A percentile compares a stretch with the other conserved stretches of the same genome.
Conservation (phyloP, 202 grass and related monocot genomes). For the Bolboschoenoplectus hybrid region DNA sequence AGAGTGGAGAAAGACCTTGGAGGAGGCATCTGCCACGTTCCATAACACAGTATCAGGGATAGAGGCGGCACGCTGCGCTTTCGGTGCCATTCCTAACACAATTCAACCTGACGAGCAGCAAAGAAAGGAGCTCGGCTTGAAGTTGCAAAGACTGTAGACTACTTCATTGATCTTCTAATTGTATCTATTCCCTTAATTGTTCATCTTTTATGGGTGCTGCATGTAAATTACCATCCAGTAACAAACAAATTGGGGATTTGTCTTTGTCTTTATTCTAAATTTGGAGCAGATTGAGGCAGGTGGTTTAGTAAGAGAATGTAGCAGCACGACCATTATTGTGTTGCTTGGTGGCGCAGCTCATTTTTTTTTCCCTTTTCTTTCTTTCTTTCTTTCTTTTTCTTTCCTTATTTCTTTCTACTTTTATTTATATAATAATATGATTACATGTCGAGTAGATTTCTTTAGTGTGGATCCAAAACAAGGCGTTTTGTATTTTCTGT, state of each 20-base stretch:
- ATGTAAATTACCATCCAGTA: slow-evolving; percentile 26
- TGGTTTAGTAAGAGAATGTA: slow-evolving; percentile 26
- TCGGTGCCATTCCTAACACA: slow-evolving; percentile 85
- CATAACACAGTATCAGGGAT: slow-evolving; percentile 80
- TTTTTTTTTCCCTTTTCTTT: not conserved
- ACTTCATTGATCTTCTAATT: slow-evolving; percentile 22
- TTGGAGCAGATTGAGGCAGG: slow-evolving; percentile 15
- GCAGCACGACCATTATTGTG: slow-evolving; percentile 8
- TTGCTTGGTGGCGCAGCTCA: not conserved
- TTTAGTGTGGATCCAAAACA: not conserved
- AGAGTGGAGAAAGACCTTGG: slow-evolving; percentile 67
- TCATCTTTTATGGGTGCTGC: slow-evolving; percentile 17
- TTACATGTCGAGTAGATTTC: not conserved
- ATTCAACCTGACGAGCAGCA: slow-evolving; percentile 85
- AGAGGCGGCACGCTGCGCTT: slow-evolving; percentile 70
- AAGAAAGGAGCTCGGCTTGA: slow-evolving; percentile 75
- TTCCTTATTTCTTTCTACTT: not conserved
- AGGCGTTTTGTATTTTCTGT: not conserved
- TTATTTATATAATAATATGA: not conserved
- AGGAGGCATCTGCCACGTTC: slow-evolving; percentile 74
- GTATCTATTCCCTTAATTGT: slow-evolving; percentile 16
- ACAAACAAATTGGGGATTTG: slow-evolving; percentile 16
- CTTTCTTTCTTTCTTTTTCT: not conserved
- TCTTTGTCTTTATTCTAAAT: slow-evolving; percentile 24
- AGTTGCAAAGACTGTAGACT: slow-evolving; percentile 36